phyloP scores from a whole-genome alignment of 78 protist species.

The Speleostelium caveatum region DNA sequence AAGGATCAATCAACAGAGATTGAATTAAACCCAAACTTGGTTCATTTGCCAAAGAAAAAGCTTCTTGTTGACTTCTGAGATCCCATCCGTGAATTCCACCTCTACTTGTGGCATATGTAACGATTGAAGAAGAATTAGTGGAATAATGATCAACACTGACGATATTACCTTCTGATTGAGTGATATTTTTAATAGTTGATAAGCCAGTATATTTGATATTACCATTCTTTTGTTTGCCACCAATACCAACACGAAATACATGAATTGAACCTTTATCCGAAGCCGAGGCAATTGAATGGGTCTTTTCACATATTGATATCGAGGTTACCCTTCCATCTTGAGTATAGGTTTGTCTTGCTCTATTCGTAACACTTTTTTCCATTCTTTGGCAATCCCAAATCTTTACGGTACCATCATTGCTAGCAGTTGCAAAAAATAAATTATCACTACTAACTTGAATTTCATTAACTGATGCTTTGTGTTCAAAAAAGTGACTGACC shows the following conservation, averaged over 20 bases:
- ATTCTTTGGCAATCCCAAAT: constrained; percentile 86
- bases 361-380: constrained; percentile 81
- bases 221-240: constrained; percentile 57
- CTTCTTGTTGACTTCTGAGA: constrained; percentile 71
- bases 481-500: constrained; percentile 87
- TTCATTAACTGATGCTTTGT: constrained; percentile 77
- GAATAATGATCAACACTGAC: constrained; percentile 55
- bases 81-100: constrained; percentile 85
- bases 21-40: constrained; percentile 63
- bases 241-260: constrained; percentile 67
- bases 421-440: constrained; percentile 83
- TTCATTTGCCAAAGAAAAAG: constrained; percentile 55
- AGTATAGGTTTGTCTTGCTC: constrained; percentile 78
- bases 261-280: constrained; percentile 80
- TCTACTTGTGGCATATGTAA: constrained; percentile 77
- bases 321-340: constrained; percentile 81
- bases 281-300: constrained; percentile 74
- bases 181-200: constrained; percentile 53
- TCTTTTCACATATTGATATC: constrained; percentile 72
- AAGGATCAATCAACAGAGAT: constrained; percentile 64
- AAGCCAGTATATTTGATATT: constrained; percentile 66
- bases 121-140: constrained; percentile 62
- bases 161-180: constrained; percentile 47
- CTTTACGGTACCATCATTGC: constrained; percentile 88
- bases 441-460: constrained; percentile 83